These are phyloP conservation scores for Peronosclerospora sorghi DNA, from an alignment of 352 stramenopile genomes.

Conservation along the genomic window DNA sequence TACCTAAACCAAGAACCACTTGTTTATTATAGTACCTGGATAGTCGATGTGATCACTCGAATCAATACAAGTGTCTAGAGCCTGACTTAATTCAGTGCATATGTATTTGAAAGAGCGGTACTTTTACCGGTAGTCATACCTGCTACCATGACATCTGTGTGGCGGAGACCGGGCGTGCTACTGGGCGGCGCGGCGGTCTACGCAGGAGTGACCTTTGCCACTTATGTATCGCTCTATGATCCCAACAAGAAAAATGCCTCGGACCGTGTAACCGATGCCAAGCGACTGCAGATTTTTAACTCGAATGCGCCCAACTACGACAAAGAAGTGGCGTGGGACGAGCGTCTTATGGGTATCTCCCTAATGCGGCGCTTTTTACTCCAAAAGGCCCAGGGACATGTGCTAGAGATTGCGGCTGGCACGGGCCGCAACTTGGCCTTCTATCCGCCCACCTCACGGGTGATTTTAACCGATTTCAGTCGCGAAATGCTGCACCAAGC, in stretches of 20 bases:
- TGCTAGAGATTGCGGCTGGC: slow-evolving; percentile 91
- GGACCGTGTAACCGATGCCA: slow-evolving; percentile 33
- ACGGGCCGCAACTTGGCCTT: slow-evolving; percentile 90
- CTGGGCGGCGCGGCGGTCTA: slow-evolving; percentile 51
- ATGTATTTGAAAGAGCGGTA: too few species aligned
- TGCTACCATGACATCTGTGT: slow-evolving; percentile 3
- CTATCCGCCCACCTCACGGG: slow-evolving; percentile 45
- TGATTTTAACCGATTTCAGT: slow-evolving; percentile 71
- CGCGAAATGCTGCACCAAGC: slow-evolving; percentile 63
- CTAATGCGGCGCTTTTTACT: slow-evolving; percentile 80
- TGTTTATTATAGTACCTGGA: too few species aligned
- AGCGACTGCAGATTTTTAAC: slow-evolving; percentile 56
- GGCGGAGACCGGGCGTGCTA: slow-evolving; percentile 40
- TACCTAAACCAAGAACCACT: too few species aligned
- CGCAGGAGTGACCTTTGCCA: slow-evolving; percentile 32
- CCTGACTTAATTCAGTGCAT: too few species aligned
- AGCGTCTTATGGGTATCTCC: slow-evolving; percentile 67
- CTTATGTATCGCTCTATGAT: slow-evolving; percentile 71
- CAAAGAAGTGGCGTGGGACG: slow-evolving; percentile 66
- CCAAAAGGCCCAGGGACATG: slow-evolving; percentile 41
- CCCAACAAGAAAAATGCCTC: slow-evolving; percentile 28
- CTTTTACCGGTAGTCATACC: too few species aligned
- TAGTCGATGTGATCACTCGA: too few species aligned
- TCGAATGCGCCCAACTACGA: slow-evolving; percentile 64
- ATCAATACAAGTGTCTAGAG: too few species aligned